A percentile compares a stretch with the other conserved stretches of the same genome.
Evolutionary conservation across 208 protist species (phyloP).

Genomic region (Acanthamoeba pearcei): DNA sequence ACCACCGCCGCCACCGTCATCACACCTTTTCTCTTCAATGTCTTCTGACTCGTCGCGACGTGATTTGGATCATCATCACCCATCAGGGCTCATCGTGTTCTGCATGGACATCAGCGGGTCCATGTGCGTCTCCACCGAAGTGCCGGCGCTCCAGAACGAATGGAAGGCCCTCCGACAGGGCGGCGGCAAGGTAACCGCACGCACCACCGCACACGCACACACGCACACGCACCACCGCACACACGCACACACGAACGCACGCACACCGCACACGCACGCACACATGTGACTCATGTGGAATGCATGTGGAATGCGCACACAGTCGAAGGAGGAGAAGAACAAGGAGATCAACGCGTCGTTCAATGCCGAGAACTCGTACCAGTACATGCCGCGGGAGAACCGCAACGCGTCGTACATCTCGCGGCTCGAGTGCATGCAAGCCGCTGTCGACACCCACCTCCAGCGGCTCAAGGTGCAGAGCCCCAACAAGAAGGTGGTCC

Average conservation of each 20-base stretch:
- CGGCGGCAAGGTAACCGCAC: not conserved
- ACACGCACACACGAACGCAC: not conserved
- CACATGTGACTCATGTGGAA: not conserved
- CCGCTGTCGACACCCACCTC: constrained; percentile 50
- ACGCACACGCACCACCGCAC: not conserved
- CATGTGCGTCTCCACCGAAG: constrained; percentile 73
- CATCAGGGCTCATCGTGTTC: constrained; percentile 8
- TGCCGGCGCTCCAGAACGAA: constrained; percentile 31
- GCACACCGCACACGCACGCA: too few species aligned
- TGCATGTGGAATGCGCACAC: not conserved
- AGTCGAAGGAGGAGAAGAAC: not conserved
- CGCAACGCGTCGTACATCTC: constrained; percentile 73
- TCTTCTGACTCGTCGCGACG: too few species aligned
- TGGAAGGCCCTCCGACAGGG: constrained; percentile 41
- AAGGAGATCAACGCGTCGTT: constrained; percentile 31
- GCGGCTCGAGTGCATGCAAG: constrained; percentile 70
- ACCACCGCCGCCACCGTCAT: too few species aligned
- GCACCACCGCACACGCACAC: not conserved
- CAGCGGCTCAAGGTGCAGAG: constrained; percentile 47
- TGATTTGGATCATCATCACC: too few species aligned
- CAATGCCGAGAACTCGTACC: constrained; percentile 8
- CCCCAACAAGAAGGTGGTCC: constrained; percentile 68
- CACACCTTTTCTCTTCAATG: too few species aligned
- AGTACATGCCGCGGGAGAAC: constrained; percentile 24
- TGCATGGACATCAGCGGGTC: constrained; percentile 64